A percentile compares a stretch with the other conserved stretches of the same genome.
Conservation (phyloP, 768 basidiomycete species). For the Boletus rex-veris region DNA sequence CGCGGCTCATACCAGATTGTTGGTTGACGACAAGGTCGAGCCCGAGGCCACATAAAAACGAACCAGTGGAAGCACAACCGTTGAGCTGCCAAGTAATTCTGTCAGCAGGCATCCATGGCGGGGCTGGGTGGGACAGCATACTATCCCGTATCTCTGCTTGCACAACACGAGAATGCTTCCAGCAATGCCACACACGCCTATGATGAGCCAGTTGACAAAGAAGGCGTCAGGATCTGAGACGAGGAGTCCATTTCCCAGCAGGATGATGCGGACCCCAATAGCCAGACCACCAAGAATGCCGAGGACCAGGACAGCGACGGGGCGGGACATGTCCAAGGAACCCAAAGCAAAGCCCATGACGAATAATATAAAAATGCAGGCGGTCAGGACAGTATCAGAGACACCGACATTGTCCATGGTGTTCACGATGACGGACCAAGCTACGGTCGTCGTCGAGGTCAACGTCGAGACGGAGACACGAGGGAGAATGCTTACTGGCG, state of each 20-base stretch:
- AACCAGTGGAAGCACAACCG: conserved; percentile 55
- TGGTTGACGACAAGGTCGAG: conserved; percentile 54
- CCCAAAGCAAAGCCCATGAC: conserved; percentile 51
- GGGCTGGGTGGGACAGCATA: conserved; percentile 29
- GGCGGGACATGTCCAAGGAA: conserved; percentile 46
- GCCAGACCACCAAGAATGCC: conserved; percentile 55
- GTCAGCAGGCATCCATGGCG: background rate
- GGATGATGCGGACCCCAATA: conserved; percentile 50
- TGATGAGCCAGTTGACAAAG: conserved; percentile 51
- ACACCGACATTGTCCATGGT: conserved; percentile 46
- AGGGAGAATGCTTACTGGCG: conserved; percentile 35
- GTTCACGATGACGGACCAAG: conserved; percentile 64
- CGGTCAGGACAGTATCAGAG: conserved; percentile 48
- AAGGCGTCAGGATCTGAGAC: conserved; percentile 35
- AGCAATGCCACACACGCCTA: conserved; percentile 41
- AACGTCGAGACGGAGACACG: background rate
- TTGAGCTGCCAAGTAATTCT: conserved; percentile 32
- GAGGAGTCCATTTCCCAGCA: conserved; percentile 50
- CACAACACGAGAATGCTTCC: conserved; percentile 42
- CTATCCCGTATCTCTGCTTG: conserved; percentile 48
- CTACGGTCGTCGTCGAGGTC: conserved; percentile 18
- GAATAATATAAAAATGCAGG: conserved; percentile 50
- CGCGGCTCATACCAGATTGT: conserved; percentile 61
- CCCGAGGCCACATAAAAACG: conserved; percentile 55
- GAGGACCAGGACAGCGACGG: conserved; percentile 44